These are phyloP conservation scores for Albugo laibachii DNA, from an alignment of 352 stramenopile genomes.

Conservation along the genomic window DNA sequence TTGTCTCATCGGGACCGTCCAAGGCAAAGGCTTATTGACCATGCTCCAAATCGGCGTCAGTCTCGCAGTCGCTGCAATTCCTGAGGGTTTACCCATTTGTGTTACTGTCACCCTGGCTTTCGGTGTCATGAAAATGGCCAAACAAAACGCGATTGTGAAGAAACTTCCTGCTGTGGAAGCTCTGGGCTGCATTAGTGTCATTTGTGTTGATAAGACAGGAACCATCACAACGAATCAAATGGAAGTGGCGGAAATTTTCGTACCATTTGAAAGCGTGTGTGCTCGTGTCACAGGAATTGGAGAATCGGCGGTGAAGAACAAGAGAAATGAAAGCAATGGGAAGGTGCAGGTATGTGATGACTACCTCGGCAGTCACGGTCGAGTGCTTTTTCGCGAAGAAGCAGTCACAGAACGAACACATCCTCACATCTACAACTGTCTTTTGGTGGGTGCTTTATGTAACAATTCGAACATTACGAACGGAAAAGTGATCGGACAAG, in stretches of 20 bases:
- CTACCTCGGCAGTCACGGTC: not conserved
- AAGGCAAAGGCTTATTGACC: conserved; percentile 83
- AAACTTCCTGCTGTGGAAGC: conserved; percentile 69
- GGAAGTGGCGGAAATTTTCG: conserved; percentile 66
- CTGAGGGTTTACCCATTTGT: conserved; percentile 58
- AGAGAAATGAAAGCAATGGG: not conserved
- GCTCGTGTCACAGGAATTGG: conserved; percentile 45
- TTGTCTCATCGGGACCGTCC: conserved; percentile 80
- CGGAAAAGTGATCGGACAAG: conserved; percentile 58
- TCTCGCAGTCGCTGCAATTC: conserved; percentile 54
- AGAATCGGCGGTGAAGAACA: conserved; percentile 5
- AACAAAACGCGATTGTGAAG: conserved; percentile 73
- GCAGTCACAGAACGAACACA: conserved; percentile 32
- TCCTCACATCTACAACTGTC: conserved; percentile 52
- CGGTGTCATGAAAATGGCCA: conserved; percentile 76
- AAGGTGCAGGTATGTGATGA: not conserved
- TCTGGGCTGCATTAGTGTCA: conserved; percentile 83
- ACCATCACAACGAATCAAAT: conserved; percentile 87
- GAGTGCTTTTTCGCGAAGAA: conserved; percentile 38
- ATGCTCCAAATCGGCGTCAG: conserved; percentile 94
- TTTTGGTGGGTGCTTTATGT: conserved; percentile 51
- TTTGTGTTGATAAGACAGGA: conserved; percentile 89
- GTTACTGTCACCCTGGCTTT: conserved; percentile 64
- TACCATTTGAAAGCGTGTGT: conserved; percentile 53
- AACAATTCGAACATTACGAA: conserved; percentile 54